These are phyloP conservation scores for Apophysomyces trapeziformis DNA, from an alignment of 371 early-diverging fungal species.

Conservation along the genomic window DNA sequence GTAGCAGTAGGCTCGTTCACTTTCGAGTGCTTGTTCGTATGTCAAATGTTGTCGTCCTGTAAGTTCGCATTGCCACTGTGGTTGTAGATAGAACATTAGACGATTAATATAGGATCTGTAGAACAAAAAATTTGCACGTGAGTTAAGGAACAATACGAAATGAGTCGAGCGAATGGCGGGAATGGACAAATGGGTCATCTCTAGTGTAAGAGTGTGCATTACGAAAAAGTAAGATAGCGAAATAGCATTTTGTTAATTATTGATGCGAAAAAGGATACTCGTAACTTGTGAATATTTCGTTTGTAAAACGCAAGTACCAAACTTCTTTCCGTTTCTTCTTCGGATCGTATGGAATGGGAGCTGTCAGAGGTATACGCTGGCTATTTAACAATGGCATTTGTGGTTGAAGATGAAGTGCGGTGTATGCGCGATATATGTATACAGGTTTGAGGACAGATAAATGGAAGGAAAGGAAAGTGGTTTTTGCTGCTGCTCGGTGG, in stretches of 20 bases:
- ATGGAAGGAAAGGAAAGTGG: background rate
- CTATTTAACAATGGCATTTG: conserved; percentile 47
- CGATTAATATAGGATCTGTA: conserved; percentile 77
- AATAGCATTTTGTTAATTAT: no score
- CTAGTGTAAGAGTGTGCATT: background rate
- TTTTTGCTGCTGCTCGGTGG: background rate
- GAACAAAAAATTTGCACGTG: conserved; percentile 4
- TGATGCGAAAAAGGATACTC: conserved; percentile 63
- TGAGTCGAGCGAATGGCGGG: background rate
- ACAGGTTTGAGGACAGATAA: background rate
- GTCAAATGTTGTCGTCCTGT: conserved; percentile 78
- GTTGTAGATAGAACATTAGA: conserved; percentile 69
- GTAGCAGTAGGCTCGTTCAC: conserved; percentile 66
- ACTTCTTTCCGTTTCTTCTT: conserved; percentile 59
- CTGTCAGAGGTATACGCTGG: conserved; percentile 36
- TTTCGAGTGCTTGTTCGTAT: conserved; percentile 83
- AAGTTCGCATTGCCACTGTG: conserved; percentile 78
- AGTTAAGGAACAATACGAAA: conserved; percentile 11
- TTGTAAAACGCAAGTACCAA: conserved; percentile 83
- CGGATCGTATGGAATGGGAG: conserved; percentile 42
- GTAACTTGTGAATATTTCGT: conserved; percentile 85
- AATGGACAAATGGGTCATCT: background rate
- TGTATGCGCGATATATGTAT: background rate
- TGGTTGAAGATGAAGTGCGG: background rate
- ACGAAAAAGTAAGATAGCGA: background rate